phyloP scores from a whole-genome alignment of 2,329 filamentous ascomycete genomes.

The Ilyonectria destructans region DNA sequence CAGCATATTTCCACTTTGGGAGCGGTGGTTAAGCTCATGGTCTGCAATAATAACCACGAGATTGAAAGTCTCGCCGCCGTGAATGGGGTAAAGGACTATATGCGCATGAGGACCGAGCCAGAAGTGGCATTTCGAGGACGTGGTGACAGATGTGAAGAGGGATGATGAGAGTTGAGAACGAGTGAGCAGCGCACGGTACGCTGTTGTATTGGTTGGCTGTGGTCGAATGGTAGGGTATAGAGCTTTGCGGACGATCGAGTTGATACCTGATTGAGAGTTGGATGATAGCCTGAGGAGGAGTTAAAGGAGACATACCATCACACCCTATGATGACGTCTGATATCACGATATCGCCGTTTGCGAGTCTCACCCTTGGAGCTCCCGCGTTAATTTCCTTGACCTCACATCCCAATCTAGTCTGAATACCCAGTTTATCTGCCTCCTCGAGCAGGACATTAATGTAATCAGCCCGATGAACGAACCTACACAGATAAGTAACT shows the following conservation, averaged over 20 bases:
- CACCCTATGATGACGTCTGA: slow-evolving; percentile 35
- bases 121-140: neutral
- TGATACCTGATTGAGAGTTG: slow-evolving; percentile 8
- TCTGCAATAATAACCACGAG: slow-evolving; percentile 8
- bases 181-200: slow-evolving; percentile 5
- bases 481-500: slow-evolving; percentile 10
- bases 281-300: neutral
- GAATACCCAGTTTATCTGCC: slow-evolving; percentile 6
- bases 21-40: neutral
- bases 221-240: neutral
- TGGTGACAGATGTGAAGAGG: neutral
- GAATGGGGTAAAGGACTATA: slow-evolving; percentile 10
- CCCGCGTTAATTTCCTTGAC: slow-evolving; percentile 28
- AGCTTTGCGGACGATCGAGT: neutral
- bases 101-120: slow-evolving; percentile 10
- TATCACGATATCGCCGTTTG: slow-evolving; percentile 18
- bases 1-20: neutral
- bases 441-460: slow-evolving; percentile 29
- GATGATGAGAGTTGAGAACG: neutral
- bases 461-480: slow-evolving; percentile 36
- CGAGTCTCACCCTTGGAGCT: slow-evolving; percentile 22
- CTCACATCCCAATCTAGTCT: slow-evolving; percentile 24
- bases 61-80: neutral
- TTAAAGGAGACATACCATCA: slow-evolving; percentile 27
- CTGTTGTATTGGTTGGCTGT: neutral